Evolutionary conservation across 139 green algal genomes (phyloP).

Genomic region (Deuterostichococcus epilithicus): DNA sequence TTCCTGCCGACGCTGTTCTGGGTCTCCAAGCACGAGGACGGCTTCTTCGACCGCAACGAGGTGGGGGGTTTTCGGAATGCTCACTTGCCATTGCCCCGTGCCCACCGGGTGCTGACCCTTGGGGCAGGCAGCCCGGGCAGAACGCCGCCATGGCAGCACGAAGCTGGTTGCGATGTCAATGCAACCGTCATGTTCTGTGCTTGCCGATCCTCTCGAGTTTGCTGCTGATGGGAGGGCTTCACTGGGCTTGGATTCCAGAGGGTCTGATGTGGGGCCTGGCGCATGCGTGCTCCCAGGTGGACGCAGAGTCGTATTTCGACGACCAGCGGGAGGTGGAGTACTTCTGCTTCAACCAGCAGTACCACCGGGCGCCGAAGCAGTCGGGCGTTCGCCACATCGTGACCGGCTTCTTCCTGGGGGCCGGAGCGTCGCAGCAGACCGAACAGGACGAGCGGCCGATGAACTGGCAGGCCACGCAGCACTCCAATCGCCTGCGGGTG

Average conservation of each 20-base stretch:
- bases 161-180: too few relatives aligned
- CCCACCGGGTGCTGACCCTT: too few relatives aligned
- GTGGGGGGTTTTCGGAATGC: too few relatives aligned
- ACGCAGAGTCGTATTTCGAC: background rate
- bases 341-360: slow-evolving; percentile 2
- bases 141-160: too few relatives aligned
- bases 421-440: background rate
- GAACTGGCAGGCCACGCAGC: background rate
- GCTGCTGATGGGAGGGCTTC: too few relatives aligned
- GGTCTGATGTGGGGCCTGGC: too few relatives aligned
- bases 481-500: background rate
- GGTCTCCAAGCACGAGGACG: background rate
- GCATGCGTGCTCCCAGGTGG: background rate
- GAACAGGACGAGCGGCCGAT: background rate
- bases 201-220: too few relatives aligned
- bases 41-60: background rate
- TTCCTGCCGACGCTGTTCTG: background rate
- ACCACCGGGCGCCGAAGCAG: background rate
- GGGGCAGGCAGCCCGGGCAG: too few relatives aligned
- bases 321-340: slow-evolving; percentile 1
- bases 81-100: too few relatives aligned
- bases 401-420: background rate
- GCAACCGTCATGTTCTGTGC: too few relatives aligned
- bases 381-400: background rate
- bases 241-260: too few relatives aligned